Evolutionary conservation across 257 asterid species (phyloP).

Genomic region (Ophiorrhiza pumila): DNA sequence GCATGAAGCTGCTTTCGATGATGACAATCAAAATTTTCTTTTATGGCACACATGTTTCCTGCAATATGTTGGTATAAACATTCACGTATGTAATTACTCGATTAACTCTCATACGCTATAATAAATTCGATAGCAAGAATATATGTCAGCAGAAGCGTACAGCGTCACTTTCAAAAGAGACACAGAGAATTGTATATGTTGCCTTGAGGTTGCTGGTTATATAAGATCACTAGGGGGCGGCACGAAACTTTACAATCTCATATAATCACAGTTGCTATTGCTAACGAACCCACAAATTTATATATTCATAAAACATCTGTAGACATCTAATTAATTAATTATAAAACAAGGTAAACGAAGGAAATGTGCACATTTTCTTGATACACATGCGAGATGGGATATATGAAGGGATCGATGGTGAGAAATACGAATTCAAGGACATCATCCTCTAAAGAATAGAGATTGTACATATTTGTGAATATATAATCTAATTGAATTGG

Average conservation of each 20-base stretch:
- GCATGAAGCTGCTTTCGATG: not conserved
- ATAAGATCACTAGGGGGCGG: not conserved
- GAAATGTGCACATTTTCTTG: not conserved
- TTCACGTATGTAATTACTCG: not conserved
- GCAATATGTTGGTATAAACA: too few species aligned
- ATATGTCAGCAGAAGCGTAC: not conserved
- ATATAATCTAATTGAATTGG: too few species aligned
- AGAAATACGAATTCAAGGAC: too few species aligned
- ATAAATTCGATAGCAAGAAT: not conserved
- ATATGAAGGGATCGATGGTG: too few species aligned
- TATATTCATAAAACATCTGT: too few species aligned
- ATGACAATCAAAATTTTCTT: not conserved
- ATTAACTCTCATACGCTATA: conserved; percentile 7
- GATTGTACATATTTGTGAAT: too few species aligned
- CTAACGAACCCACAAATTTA: too few species aligned
- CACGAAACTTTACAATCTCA: not conserved
- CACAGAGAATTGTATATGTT: not conserved
- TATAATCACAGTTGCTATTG: not conserved
- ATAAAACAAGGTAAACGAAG: not conserved
- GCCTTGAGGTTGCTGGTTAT: conserved; percentile 1
- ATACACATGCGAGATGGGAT: too few species aligned
- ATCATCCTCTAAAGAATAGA: too few species aligned
- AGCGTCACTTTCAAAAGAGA: conserved; percentile 11
- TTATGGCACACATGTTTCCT: not conserved
- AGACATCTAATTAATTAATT: not conserved